A percentile compares a stretch with the other conserved stretches of the same genome.
Evolutionary conservation across 352 stramenopile genomes (phyloP).

Genomic region (Phytophthora rubi): DNA sequence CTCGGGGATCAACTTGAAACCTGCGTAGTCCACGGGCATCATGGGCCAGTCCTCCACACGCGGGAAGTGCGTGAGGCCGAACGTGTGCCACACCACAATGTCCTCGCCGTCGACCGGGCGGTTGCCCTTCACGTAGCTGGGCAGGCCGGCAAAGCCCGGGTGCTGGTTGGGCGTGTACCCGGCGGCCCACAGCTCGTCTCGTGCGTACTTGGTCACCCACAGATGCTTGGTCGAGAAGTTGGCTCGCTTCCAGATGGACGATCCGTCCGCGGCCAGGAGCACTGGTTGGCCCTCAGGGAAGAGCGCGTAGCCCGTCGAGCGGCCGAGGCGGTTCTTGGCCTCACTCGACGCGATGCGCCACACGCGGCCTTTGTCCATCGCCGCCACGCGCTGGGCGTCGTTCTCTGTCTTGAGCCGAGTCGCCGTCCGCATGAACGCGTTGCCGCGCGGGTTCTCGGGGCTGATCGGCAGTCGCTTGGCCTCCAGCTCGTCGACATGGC

Average conservation of each 20-base stretch:
- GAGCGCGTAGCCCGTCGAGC: slow-evolving; percentile 71
- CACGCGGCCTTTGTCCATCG: slow-evolving; percentile 60
- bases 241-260: slow-evolving; percentile 63
- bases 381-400: slow-evolving; percentile 52
- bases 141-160: slow-evolving; percentile 53
- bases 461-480: slow-evolving; percentile 52
- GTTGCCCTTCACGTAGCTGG: slow-evolving; percentile 61
- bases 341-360: slow-evolving; percentile 77
- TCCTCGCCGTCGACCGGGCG: slow-evolving; percentile 61
- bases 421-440: slow-evolving; percentile 59
- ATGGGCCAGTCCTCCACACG: slow-evolving; percentile 72
- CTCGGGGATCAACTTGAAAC: slow-evolving; percentile 75
- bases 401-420: slow-evolving; percentile 60
- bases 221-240: slow-evolving; percentile 72
- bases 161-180: slow-evolving; percentile 76
- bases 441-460: slow-evolving; percentile 59
- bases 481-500: slow-evolving; percentile 62
- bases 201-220: slow-evolving; percentile 75
- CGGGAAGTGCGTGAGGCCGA: slow-evolving; percentile 75
- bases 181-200: slow-evolving; percentile 67
- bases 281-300: slow-evolving; percentile 58
- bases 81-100: slow-evolving; percentile 80
- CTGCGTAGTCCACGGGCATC: slow-evolving; percentile 76
- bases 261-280: slow-evolving; percentile 57
- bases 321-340: slow-evolving; percentile 62